A percentile compares a stretch with the other conserved stretches of the same genome.
phyloP scores from a whole-genome alignment of 257 asterid genomes.

The Solanum peruvianum region DNA sequence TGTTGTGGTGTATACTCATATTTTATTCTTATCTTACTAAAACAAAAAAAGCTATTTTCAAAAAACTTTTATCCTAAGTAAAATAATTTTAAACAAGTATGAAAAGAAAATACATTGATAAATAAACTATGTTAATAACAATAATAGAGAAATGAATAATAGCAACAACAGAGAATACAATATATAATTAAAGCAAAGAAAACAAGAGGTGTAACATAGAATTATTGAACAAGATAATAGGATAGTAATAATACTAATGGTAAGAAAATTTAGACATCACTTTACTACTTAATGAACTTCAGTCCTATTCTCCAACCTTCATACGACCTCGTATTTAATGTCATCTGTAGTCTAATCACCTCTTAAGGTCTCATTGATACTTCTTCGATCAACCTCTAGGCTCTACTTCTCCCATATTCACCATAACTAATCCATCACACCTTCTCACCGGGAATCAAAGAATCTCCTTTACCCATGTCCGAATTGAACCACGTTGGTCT shows the following conservation, averaged over 20 bases:
- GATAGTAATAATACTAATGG: no score
- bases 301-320: no score
- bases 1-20: neutral
- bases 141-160: no score
- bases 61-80: neutral
- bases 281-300: no score
- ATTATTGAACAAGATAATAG: no score
- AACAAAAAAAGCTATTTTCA: neutral
- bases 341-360: neutral
- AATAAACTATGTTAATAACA: neutral
- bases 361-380: rapidly evolving
- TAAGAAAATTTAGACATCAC: neutral
- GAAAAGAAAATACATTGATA: neutral
- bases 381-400: neutral
- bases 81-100: neutral
- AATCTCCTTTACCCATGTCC: neutral
- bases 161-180: no score
- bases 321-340: rapidly evolving
- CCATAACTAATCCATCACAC: neutral
- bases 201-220: neutral
- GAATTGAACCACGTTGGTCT: neutral
- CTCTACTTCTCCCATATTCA: neutral
- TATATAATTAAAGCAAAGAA: no score
- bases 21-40: neutral
- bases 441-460: neutral